Percentiles rank a stretch among this genome's conserved stretches.
Evolutionary conservation across 2,329 filamentous ascomycete genomes (phyloP).

Genomic region (Talaromyces pinophilus): DNA sequence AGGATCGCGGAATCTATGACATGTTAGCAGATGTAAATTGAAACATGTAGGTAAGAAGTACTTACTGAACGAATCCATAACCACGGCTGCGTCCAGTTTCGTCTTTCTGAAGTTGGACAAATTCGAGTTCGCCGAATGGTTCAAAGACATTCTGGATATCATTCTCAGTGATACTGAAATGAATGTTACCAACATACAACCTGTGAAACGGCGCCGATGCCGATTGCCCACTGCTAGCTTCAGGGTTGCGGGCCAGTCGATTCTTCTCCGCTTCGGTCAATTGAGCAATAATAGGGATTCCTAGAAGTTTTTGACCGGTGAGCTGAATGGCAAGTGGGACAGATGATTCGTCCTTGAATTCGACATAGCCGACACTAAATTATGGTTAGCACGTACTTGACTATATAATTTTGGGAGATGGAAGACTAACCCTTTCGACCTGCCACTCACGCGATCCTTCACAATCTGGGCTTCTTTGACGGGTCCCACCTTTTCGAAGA

Average conservation of each 20-base stretch:
- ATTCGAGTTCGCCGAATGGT: constrained; percentile 95
- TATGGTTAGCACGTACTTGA: constrained; percentile 11
- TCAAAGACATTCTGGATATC: constrained; percentile 96
- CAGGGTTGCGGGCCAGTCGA: constrained; percentile 84
- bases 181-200: constrained; percentile 98
- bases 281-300: constrained; percentile 97
- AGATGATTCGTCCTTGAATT: constrained; percentile 95
- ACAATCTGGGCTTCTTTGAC: constrained; percentile 99
- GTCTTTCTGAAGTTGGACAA: constrained; percentile 96
- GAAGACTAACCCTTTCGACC: constrained; percentile 84
- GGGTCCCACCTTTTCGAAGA: constrained; percentile 92
- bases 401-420: constrained; percentile 40
- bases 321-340: constrained; percentile 92
- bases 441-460: constrained; percentile 92
- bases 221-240: constrained; percentile 65
- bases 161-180: constrained; percentile 97
- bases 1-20: constrained; percentile 77
- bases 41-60: constrained; percentile 31
- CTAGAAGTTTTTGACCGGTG: constrained; percentile 97
- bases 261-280: constrained; percentile 99
- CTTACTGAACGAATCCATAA: constrained; percentile 98
- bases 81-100: constrained; percentile 86
- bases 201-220: constrained; percentile 94
- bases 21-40: constrained; percentile 29
- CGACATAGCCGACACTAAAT: constrained; percentile 91